Percentiles rank a stretch among this genome's conserved stretches.
Conservation (phyloP, 306 rosid species). For the Corylus americana region DNA sequence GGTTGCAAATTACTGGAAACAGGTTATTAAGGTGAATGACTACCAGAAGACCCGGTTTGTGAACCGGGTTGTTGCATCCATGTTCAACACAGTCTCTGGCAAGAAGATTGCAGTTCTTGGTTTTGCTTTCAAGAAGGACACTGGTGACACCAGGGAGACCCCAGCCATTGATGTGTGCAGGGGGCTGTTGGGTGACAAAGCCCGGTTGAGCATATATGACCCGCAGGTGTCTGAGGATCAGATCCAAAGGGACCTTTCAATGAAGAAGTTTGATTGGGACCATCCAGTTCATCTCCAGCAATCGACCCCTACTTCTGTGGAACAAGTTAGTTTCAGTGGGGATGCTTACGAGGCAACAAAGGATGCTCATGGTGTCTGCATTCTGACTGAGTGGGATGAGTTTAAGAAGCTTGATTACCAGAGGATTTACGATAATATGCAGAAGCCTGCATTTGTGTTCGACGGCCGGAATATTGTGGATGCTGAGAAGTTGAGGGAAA, state of each 20-base stretch:
- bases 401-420: slow-evolving; percentile 70
- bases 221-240: slow-evolving; percentile 81
- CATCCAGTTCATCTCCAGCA: slow-evolving; percentile 85
- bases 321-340: slow-evolving; percentile 64
- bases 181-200: slow-evolving; percentile 79
- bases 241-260: slow-evolving; percentile 65
- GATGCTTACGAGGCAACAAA: slow-evolving; percentile 71
- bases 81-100: slow-evolving; percentile 83
- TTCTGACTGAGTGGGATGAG: slow-evolving; percentile 86
- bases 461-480: slow-evolving; percentile 74
- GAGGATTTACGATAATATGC: slow-evolving; percentile 66
- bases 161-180: slow-evolving; percentile 88
- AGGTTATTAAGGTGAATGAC: slow-evolving; percentile 86
- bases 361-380: slow-evolving; percentile 75
- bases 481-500: slow-evolving; percentile 64
- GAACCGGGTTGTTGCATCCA: slow-evolving; percentile 76
- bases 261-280: slow-evolving; percentile 93
- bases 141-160: slow-evolving; percentile 90
- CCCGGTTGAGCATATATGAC: slow-evolving; percentile 73
- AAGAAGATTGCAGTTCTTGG: slow-evolving; percentile 80
- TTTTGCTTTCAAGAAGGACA: slow-evolving; percentile 91
- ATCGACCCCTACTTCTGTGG: slow-evolving; percentile 55
- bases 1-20: slow-evolving; percentile 94
- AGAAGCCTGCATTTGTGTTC: slow-evolving; percentile 83
- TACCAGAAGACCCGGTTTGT: slow-evolving; percentile 85